phyloP scores from a whole-genome alignment of 257 asterid genomes.

The Gentiana macrophylla region DNA sequence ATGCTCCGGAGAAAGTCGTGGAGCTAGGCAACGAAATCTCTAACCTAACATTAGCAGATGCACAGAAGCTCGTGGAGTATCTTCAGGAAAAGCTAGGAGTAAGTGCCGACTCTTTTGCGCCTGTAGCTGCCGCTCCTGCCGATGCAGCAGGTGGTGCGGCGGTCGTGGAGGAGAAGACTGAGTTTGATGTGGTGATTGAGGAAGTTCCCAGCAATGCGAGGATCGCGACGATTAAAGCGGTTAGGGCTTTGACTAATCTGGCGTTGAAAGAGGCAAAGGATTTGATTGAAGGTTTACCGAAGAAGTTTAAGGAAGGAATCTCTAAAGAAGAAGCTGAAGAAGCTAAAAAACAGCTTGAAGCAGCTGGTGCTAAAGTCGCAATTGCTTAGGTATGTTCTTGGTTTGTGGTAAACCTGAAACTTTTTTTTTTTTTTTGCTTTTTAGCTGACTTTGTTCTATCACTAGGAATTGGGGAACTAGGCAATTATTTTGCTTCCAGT shows the following conservation, averaged over 20 bases:
- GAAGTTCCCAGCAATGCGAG: slow-evolving; percentile 77
- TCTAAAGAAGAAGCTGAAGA: slow-evolving; percentile 87
- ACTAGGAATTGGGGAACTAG: too few relatives aligned
- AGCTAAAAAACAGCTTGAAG: slow-evolving; percentile 91
- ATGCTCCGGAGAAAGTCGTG: slow-evolving; percentile 74
- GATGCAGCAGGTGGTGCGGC: slow-evolving; percentile 40
- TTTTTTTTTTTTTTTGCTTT: too few relatives aligned
- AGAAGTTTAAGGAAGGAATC: slow-evolving; percentile 80
- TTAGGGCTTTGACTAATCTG: slow-evolving; percentile 75
- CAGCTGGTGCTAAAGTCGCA: slow-evolving; percentile 73
- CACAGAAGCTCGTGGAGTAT: slow-evolving; percentile 92
- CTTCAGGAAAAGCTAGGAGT: slow-evolving; percentile 95
- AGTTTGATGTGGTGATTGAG: slow-evolving; percentile 74
- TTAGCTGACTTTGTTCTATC: too few relatives aligned
- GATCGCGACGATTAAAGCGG: slow-evolving; percentile 74
- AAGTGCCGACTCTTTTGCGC: slow-evolving; percentile 80
- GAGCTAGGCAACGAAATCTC: slow-evolving; percentile 80
- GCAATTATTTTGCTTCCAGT: too few relatives aligned
- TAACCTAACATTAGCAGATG: slow-evolving; percentile 67
- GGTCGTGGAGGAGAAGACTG: slow-evolving; percentile 90
- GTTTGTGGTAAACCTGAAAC: too few relatives aligned
- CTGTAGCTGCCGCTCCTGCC: slow-evolving; percentile 27
- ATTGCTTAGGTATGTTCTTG: slow-evolving; percentile 17
- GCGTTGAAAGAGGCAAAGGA: slow-evolving; percentile 91
- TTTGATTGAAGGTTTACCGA: slow-evolving; percentile 85